Conservation (phyloP, 306 rosid genomes). For the Vigna hirtella region DNA sequence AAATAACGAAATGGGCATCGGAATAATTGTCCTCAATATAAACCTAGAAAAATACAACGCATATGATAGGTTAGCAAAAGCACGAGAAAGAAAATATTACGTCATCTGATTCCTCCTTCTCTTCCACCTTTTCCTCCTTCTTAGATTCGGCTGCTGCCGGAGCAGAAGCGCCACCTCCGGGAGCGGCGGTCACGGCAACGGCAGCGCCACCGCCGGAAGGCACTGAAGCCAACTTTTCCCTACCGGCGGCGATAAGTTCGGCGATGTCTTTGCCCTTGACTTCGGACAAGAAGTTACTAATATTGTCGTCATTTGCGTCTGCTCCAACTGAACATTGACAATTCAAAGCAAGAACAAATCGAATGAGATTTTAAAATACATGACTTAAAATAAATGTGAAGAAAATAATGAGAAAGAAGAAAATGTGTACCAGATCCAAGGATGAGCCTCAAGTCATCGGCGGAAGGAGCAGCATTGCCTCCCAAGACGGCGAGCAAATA, state of each 20-base stretch:
- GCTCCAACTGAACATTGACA: conserved; percentile 62
- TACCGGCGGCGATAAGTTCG: conserved; percentile 67
- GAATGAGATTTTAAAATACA: not conserved
- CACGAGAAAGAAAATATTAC: conserved; percentile 45
- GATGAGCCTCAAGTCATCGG: conserved; percentile 49
- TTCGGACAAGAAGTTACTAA: conserved; percentile 50
- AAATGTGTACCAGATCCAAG: conserved; percentile 45
- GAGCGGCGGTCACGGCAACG: conserved; percentile 52
- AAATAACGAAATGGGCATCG: not conserved
- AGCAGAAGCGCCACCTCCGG: conserved; percentile 48
- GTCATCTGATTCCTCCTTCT: conserved; percentile 76
- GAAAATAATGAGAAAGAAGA: not conserved
- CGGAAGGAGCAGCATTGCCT: conserved; percentile 57
- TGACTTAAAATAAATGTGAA: not conserved
- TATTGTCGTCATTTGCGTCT: conserved; percentile 59
- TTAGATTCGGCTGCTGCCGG: conserved; percentile 65
- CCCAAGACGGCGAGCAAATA: conserved; percentile 64
- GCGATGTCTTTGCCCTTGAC: conserved; percentile 65
- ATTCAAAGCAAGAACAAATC: conserved; percentile 10
- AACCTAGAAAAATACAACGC: not conserved
- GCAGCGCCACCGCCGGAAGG: conserved; percentile 68
- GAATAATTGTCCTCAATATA: not conserved
- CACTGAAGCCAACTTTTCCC: conserved; percentile 67
- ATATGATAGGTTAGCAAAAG: not conserved
- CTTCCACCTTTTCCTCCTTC: conserved; percentile 77